Conservation (phyloP, 2,329 filamentous ascomycete species). For the Stagonosporopsis tanaceti region DNA sequence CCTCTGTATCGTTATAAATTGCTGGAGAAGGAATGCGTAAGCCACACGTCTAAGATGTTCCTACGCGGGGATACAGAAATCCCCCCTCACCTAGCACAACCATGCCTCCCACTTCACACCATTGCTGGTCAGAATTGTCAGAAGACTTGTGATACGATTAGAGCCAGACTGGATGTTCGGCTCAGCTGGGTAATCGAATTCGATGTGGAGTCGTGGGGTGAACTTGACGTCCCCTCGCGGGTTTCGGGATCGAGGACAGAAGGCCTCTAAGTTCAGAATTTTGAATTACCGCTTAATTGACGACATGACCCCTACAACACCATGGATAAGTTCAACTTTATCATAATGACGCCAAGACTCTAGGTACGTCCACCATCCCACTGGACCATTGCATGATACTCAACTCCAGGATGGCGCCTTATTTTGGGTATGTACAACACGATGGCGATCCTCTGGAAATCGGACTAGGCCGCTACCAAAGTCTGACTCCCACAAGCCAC, state of each 20-base stretch:
- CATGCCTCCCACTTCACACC: not conserved
- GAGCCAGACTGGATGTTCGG: not conserved
- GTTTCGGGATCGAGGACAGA: too few relatives aligned
- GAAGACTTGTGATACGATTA: not conserved
- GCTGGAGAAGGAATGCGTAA: too few relatives aligned
- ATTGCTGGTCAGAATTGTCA: not conserved
- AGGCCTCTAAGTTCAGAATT: too few relatives aligned
- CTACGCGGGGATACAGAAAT: not conserved
- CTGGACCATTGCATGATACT: not conserved
- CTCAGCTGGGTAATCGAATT: too few relatives aligned
- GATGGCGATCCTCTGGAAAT: not conserved
- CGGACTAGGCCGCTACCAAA: not conserved
- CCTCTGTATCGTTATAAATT: not conserved
- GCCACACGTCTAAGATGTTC: not conserved
- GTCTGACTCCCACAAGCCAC: not conserved
- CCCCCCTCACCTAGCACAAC: not conserved
- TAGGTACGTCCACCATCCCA: not conserved
- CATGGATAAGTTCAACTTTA: not conserved
- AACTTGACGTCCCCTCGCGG: too few relatives aligned
- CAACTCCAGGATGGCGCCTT: not conserved
- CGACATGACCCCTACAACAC: not conserved
- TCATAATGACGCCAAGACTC: not conserved
- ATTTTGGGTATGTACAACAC: not conserved
- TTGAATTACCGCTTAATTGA: too few relatives aligned
- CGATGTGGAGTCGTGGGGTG: too few relatives aligned